Conservation (phyloP, 1,284 basidiomycete genomes). For the Cryptococcus hybrid region DNA sequence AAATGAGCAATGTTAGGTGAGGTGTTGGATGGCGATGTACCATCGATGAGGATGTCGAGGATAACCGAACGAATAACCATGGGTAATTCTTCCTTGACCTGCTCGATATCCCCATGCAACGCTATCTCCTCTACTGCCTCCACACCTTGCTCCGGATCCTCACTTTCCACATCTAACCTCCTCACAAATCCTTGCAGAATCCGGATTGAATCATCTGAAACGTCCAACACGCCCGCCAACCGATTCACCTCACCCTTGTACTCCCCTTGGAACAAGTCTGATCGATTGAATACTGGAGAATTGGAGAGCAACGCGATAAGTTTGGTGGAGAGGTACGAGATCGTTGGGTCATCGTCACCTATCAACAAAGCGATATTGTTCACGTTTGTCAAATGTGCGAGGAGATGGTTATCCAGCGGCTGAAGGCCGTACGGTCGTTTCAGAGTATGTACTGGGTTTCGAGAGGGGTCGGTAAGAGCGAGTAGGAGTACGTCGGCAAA, state of each 20-base stretch:
- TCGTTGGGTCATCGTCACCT: constrained; percentile 67
- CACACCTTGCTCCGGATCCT: constrained; percentile 43
- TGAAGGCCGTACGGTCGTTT: constrained; percentile 37
- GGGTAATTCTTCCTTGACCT: constrained; percentile 32
- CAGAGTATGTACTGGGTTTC: constrained; percentile 24
- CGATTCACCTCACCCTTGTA: constrained; percentile 54
- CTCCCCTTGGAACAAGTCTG: constrained; percentile 61
- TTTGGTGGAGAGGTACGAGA: constrained; percentile 75
- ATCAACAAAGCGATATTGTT: constrained; percentile 83
- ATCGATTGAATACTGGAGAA: constrained; percentile 56
- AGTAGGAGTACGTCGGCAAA: constrained; percentile 89
- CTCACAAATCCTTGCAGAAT: constrained; percentile 77
- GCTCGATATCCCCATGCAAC: constrained; percentile 22
- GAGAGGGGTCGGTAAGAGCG: constrained; percentile 59
- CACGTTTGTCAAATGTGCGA: constrained; percentile 70
- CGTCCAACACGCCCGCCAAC: constrained; percentile 75
- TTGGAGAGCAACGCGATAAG: constrained; percentile 66
- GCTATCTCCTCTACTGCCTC: constrained; percentile 25
- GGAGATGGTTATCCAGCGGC: constrained; percentile 72
- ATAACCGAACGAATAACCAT: constrained; percentile 70
- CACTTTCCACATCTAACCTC: constrained; percentile 62
- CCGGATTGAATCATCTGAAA: constrained; percentile 79
- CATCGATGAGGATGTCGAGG: constrained; percentile 80
- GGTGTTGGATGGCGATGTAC: constrained; percentile 62
- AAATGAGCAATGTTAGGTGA: constrained; percentile 90